phyloP scores from a whole-genome alignment of 306 rosid genomes.

The Ormosia semicastrata region DNA sequence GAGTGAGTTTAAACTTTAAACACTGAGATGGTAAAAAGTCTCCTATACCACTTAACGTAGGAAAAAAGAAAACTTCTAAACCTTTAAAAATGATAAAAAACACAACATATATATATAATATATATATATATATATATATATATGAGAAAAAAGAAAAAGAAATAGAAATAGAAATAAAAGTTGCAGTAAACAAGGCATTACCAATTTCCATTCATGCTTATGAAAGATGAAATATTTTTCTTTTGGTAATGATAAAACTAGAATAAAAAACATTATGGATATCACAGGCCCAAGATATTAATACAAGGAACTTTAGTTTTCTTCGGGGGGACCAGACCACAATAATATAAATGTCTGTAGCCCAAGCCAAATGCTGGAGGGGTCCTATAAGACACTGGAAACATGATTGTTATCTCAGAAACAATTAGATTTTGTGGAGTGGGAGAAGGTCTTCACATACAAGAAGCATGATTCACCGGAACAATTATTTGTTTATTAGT shows the following conservation, averaged over 20 bases:
- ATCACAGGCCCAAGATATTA: background rate
- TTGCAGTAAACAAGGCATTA: background rate
- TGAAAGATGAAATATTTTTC: background rate
- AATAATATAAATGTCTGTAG: background rate
- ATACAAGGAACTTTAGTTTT: background rate
- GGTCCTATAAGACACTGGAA: constrained; percentile 19
- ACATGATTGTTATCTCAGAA: constrained; percentile 22
- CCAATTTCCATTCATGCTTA: background rate
- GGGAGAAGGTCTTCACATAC: constrained; percentile 8
- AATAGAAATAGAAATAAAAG: too few species aligned
- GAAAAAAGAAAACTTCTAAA: background rate
- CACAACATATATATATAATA: too few species aligned
- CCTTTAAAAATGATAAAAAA: background rate
- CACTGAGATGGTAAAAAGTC: background rate
- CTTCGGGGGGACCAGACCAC: background rate
- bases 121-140: too few species aligned
- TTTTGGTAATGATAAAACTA: background rate
- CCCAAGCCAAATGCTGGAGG: background rate
- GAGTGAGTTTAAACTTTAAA: background rate
- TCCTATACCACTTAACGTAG: background rate
- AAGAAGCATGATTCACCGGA: background rate
- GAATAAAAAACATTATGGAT: background rate
- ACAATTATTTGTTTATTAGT: constrained; percentile 1
- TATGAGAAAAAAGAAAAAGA: too few species aligned
- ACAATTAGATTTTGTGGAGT: background rate